These are phyloP conservation scores for Lagenaria siceraria DNA, from an alignment of 306 rosid genomes.

Conservation along the genomic window DNA sequence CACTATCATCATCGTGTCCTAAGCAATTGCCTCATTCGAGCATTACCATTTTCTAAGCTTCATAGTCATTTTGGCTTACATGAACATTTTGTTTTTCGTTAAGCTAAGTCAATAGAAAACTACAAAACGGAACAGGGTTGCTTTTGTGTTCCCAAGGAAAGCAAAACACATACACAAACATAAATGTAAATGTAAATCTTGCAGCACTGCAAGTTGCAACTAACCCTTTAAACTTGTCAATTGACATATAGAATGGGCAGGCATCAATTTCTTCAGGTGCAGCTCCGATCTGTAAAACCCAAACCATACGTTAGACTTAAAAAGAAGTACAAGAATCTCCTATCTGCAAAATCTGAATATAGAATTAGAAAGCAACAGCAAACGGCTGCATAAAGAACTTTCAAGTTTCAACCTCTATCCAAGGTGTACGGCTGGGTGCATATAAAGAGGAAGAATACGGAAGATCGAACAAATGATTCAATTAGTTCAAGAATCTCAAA, in stretches of 20 bases:
- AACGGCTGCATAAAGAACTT: not conserved
- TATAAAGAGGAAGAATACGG: not conserved
- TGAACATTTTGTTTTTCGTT: slow-evolving; percentile 16
- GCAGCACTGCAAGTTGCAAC: not conserved
- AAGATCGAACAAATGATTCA: not conserved
- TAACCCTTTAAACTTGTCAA: slow-evolving; percentile 9
- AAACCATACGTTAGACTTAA: not conserved
- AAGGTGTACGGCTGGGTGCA: not conserved
- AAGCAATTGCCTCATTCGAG: not conserved
- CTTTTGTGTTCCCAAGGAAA: not conserved
- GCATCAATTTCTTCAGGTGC: not conserved
- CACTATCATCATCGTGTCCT: not conserved
- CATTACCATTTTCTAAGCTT: slow-evolving; percentile 33
- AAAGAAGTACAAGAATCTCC: not conserved
- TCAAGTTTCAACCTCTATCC: not conserved
- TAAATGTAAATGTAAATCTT: not conserved
- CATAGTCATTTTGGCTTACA: slow-evolving; percentile 39
- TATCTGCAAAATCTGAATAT: slow-evolving; percentile 11
- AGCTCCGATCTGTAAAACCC: slow-evolving; percentile 16
- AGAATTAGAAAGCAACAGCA: not conserved
- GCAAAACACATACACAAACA: not conserved
- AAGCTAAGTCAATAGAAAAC: slow-evolving; percentile 36
- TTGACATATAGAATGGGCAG: slow-evolving; percentile 6
- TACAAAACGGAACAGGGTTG: slow-evolving; percentile 10
- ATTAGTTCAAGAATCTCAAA: not conserved